These are phyloP conservation scores for Alternaria hordeiaustralica DNA, from an alignment of 2,329 filamentous ascomycete species.

Conservation along the genomic window DNA sequence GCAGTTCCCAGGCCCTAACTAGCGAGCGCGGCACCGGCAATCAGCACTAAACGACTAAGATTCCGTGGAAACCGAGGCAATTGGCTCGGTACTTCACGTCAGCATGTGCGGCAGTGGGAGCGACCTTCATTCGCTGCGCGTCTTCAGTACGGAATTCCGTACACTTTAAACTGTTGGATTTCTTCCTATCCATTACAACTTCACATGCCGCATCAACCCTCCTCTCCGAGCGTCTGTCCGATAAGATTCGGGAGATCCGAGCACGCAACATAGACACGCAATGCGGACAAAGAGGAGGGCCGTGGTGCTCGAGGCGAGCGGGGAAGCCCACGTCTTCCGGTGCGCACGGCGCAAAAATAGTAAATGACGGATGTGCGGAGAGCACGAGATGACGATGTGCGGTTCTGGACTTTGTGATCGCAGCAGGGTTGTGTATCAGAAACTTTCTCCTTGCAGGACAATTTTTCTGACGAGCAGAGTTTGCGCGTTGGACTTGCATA, in stretches of 20 bases:
- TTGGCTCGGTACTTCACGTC: background rate
- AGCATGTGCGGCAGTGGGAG: background rate
- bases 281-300: background rate
- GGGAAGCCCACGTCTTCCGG: background rate
- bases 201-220: background rate
- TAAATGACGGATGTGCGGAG: background rate
- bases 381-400: background rate
- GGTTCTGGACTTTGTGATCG: background rate
- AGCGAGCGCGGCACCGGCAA: slow-evolving; percentile 9
- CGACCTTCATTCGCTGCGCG: background rate
- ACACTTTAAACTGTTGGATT: background rate
- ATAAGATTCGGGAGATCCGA: background rate
- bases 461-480: background rate
- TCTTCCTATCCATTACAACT: background rate
- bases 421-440: background rate
- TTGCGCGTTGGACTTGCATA: background rate
- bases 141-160: background rate
- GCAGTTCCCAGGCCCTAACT: slow-evolving; percentile 1
- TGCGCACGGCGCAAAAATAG: background rate
- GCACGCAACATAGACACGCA: background rate
- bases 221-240: background rate
- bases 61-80: background rate
- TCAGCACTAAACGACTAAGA: background rate
- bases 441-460: background rate
- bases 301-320: background rate